These are phyloP conservation scores for Salmacisia buchloeana DNA, from an alignment of 1,284 basidiomycete genomes.

Conservation along the genomic window DNA sequence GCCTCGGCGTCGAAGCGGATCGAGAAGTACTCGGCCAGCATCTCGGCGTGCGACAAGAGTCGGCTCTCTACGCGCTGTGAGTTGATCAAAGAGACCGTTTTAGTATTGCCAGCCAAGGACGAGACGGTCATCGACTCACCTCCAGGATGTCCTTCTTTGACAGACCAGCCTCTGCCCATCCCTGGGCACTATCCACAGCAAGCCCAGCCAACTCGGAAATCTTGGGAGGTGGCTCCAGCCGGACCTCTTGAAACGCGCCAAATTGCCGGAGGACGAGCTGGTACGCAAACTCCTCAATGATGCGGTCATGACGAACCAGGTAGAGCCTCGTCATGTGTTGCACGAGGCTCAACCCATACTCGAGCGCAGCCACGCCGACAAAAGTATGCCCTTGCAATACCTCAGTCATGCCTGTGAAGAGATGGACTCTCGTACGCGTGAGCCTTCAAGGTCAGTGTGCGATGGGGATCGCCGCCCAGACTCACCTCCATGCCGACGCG, in stretches of 20 bases:
- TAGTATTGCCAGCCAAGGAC: not conserved
- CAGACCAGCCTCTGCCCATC: constrained; percentile 47
- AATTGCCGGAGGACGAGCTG: constrained; percentile 90
- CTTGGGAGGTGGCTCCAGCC: constrained; percentile 73
- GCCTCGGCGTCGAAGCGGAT: constrained; percentile 57
- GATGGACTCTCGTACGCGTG: too few species aligned
- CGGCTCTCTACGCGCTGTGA: constrained; percentile 38
- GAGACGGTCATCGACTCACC: constrained; percentile 54
- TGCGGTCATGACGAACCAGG: constrained; percentile 69
- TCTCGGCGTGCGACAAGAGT: constrained; percentile 61
- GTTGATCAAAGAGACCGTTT: not conserved
- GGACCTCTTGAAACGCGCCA: constrained; percentile 69
- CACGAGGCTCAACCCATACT: constrained; percentile 69
- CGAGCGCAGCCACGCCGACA: constrained; percentile 81
- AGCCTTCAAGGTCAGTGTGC: too few species aligned
- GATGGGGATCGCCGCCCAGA: too few species aligned
- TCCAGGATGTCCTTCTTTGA: constrained; percentile 60
- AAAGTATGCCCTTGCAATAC: constrained; percentile 82
- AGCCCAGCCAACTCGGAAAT: constrained; percentile 68
- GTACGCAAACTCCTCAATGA: constrained; percentile 81
- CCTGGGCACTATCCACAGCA: constrained; percentile 67
- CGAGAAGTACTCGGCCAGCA: constrained; percentile 90
- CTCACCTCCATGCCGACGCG: constrained; percentile 58
- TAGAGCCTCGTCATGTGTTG: constrained; percentile 86
- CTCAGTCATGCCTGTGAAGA: constrained; percentile 67